Conservation (phyloP, 2,329 filamentous ascomycete genomes). For the Sphaerostilbella broomeana region DNA sequence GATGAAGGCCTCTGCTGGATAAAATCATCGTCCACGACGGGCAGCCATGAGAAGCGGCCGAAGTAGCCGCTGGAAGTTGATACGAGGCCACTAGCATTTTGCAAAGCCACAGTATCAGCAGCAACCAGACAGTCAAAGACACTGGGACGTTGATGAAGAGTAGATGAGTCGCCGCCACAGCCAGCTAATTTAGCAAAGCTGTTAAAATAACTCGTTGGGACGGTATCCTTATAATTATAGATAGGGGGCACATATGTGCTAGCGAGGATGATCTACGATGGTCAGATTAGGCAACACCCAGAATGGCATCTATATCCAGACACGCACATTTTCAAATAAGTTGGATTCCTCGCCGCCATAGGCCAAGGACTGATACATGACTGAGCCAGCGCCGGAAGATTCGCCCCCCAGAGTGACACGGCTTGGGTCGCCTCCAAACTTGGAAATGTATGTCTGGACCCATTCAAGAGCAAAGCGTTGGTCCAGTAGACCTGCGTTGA, state of each 20-base stretch:
- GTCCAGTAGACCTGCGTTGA: conserved; percentile 49
- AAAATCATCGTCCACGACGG: conserved; percentile 31
- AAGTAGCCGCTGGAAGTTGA: conserved; percentile 21
- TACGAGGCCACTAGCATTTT: conserved; percentile 29
- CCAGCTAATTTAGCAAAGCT: conserved; percentile 28
- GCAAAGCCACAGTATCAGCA: conserved; percentile 27
- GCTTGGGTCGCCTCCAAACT: conserved; percentile 45
- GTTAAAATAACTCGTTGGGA: conserved; percentile 27
- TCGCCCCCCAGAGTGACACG: conserved; percentile 50
- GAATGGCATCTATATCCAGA: too few species aligned
- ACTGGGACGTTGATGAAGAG: conserved; percentile 13
- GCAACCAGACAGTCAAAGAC: conserved; percentile 30
- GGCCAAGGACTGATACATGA: conserved; percentile 42
- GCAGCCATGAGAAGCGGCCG: conserved; percentile 30
- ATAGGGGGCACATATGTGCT: conserved; percentile 49
- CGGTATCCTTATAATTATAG: conserved; percentile 33
- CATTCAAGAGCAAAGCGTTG: conserved; percentile 46
- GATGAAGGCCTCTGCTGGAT: conserved; percentile 24
- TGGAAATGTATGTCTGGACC: conserved; percentile 44
- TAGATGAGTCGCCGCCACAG: conserved; percentile 17
- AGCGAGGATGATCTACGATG: conserved; percentile 25
- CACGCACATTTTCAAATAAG: conserved; percentile 38
- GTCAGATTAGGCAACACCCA: too few species aligned
- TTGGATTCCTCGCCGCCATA: conserved; percentile 34
- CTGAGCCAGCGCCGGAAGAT: conserved; percentile 46